Conservation (phyloP, 805 yeast species). For the Candida peoriensis region DNA sequence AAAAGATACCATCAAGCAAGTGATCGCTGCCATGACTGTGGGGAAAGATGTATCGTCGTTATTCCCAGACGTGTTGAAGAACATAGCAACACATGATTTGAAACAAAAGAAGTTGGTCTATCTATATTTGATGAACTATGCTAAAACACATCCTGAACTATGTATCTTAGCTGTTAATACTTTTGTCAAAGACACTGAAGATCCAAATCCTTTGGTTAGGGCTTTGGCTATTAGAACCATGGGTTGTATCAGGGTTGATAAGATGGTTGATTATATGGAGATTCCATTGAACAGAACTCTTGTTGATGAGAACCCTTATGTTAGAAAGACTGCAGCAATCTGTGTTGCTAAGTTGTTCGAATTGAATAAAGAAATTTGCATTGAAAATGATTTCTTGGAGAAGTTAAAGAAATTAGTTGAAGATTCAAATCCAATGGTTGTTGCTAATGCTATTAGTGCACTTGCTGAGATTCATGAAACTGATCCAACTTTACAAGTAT, state of each 20-base stretch:
- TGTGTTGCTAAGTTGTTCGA: slow-evolving; percentile 96
- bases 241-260: slow-evolving; percentile 97
- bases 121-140: slow-evolving; percentile 93
- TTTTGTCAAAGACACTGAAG: slow-evolving; percentile 90
- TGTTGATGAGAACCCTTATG: slow-evolving; percentile 93
- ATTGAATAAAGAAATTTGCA: slow-evolving; percentile 69
- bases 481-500: slow-evolving; percentile 47
- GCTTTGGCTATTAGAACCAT: slow-evolving; percentile 96
- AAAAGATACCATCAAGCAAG: slow-evolving; percentile 94
- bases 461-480: slow-evolving; percentile 75
- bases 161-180: slow-evolving; percentile 96
- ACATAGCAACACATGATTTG: slow-evolving; percentile 92
- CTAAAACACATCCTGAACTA: slow-evolving; percentile 92
- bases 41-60: slow-evolving; percentile 94
- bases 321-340: slow-evolving; percentile 94
- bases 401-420: slow-evolving; percentile 61
- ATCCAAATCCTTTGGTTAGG: slow-evolving; percentile 92
- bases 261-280: slow-evolving; percentile 92
- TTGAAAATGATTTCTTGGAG: slow-evolving; percentile 82
- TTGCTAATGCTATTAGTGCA: slow-evolving; percentile 88
- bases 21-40: slow-evolving; percentile 96
- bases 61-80: slow-evolving; percentile 94
- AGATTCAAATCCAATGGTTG: slow-evolving; percentile 95
- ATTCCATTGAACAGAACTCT: slow-evolving; percentile 82
- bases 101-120: slow-evolving; percentile 97